Evolutionary conservation across 257 asterid genomes (phyloP).

Genomic region (Solanum phureja): DNA sequence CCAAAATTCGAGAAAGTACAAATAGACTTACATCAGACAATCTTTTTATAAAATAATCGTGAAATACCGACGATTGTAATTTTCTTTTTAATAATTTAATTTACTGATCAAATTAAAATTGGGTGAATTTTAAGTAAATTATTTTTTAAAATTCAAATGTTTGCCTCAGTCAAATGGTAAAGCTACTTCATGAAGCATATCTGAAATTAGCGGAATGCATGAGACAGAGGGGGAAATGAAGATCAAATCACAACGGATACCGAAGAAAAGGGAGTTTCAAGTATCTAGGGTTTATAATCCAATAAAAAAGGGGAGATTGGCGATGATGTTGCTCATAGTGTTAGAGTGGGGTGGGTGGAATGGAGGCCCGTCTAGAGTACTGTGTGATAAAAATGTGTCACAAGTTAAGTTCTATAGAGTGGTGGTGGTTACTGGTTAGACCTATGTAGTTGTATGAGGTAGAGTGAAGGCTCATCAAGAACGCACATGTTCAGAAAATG

Average conservation of each 20-base stretch:
- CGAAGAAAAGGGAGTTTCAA: background rate
- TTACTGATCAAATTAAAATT: no score
- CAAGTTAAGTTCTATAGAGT: background rate
- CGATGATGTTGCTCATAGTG: background rate
- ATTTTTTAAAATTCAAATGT: no score
- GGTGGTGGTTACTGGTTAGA: background rate
- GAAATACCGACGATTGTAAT: background rate
- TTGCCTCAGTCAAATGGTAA: background rate
- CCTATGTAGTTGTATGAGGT: background rate
- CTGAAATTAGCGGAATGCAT: background rate
- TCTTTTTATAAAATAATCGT: no score
- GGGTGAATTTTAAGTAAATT: background rate
- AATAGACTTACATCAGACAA: no score
- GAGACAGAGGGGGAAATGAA: background rate
- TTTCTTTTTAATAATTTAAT: no score
- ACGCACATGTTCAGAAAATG: background rate
- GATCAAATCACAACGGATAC: background rate
- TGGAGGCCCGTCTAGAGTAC: background rate
- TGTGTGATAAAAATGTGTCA: background rate
- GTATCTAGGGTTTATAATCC: background rate
- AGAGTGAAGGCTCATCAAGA: background rate
- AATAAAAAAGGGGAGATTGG: background rate
- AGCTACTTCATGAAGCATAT: no score
- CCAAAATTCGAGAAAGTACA: background rate
- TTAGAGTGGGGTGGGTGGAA: background rate